Evolutionary conservation across 148 eudicot genomes (phyloP), one percentile per base, ranked within the genome.

Genomic region (Fagopyrum homotropicum): DNA sequence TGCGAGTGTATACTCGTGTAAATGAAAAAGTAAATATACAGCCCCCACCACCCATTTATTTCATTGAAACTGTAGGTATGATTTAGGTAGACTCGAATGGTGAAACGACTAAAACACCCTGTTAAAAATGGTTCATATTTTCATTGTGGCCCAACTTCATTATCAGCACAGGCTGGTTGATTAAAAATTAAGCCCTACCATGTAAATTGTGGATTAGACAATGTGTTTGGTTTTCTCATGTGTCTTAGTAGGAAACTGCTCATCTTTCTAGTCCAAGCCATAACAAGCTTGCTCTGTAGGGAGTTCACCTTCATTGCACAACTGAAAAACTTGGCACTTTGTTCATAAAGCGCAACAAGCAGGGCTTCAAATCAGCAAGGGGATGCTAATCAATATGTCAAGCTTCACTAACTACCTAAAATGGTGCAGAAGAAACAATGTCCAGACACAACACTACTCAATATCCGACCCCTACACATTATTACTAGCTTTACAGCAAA

Each of bases 401-500:
- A 9, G 22, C 63, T 57, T 17, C 11, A 7, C 26, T 7, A 11
- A 11, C 30, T 57, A 57, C 63, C 63, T 57, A 17, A 7, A 57
- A 17, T 57, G 63, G 30, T 17, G 63, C 30, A 19, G 19, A 57
- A 57, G 30, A 4, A 17, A 16, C 16, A 52, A 52, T 6, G 57
- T 52, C 57, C 57, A 52, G 5, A 5, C n/a, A 51, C 12, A 54
- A 17, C 2, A 19, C 29, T n/a, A 56, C 26, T 56, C 61, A n/a
- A 56, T 22, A 56, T 56, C 29, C 0, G 61, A 76, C 70, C 30
- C 47, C 72, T 74, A 76, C 50, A 73, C 44, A 55, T 77, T n/a
- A 72, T 3, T 50, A 77, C 72, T 35, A 56, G 79, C 79, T 78
- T 82, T 80, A 83, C 73, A 74, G 79, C 73, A 50, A 85, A 74